Conservation (phyloP, 1,284 basidiomycete species). For the Rhizoctonia solani region DNA sequence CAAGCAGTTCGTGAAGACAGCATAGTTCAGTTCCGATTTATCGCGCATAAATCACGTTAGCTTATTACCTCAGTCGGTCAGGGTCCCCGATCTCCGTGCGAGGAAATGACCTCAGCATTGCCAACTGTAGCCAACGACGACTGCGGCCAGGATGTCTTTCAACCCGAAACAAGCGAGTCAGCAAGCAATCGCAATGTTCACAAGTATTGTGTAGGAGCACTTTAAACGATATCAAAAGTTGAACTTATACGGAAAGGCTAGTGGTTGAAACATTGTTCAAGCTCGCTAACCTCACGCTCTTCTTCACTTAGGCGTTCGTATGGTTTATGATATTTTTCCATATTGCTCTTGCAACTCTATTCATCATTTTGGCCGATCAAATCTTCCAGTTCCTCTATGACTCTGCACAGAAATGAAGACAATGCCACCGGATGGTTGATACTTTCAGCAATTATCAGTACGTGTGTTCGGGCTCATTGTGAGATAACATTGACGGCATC, state of each 20-base stretch:
- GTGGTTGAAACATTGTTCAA: constrained; percentile 21
- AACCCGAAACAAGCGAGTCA: constrained; percentile 14
- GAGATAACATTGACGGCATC: not conserved
- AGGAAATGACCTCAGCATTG: constrained; percentile 15
- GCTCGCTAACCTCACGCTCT: not conserved
- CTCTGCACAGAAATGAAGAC: constrained; percentile 63
- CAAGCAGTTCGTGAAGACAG: constrained; percentile 6
- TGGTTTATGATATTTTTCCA: constrained; percentile 55
- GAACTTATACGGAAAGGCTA: constrained; percentile 56
- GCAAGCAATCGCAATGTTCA: not conserved
- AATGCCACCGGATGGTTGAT: constrained; percentile 64
- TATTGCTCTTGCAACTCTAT: constrained; percentile 47
- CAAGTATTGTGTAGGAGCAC: constrained; percentile 7
- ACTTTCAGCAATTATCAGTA: constrained; percentile 58
- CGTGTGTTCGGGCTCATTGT: constrained; percentile 38
- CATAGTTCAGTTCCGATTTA: constrained; percentile 10
- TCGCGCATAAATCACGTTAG: not conserved
- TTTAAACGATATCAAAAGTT: constrained; percentile 53
- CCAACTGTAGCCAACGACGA: constrained; percentile 22
- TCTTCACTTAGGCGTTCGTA: constrained; percentile 45
- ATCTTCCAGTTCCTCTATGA: constrained; percentile 72
- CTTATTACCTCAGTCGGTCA: not conserved
- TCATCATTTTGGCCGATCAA: constrained; percentile 61
- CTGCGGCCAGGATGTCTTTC: constrained; percentile 7
- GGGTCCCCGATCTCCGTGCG: constrained; percentile 12